Evolutionary conservation across 805 yeast genomes (phyloP), one percentile per base, ranked within the genome.

Genomic region (Suhomyces pyralidae): DNA sequence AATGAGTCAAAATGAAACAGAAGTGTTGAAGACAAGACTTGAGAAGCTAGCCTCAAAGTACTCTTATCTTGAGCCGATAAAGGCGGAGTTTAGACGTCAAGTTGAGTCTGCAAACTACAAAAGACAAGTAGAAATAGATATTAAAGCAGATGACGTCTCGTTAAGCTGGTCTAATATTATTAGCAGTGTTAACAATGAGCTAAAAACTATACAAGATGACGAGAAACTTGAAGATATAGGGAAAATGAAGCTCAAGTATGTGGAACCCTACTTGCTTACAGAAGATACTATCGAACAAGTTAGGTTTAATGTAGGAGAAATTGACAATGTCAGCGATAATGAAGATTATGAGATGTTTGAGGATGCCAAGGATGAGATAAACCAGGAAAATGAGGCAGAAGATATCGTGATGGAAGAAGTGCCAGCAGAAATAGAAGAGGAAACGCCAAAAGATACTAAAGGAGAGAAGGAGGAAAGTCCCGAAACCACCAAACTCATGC

Each of bases 231-330:
- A 71, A 44, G 67, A 64, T 6, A 47, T 61, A 9, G 46, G 81
- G 3, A 79, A 74, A 53, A 66, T 76, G 3, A 79, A 76, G 43
- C 60, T 76, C 5, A 80, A 70, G 57, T 63, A 71, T 30, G 63
- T 75, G 28, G 90, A 85, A 57, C 78, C 81, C 0, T 85, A 86
- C 57, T 58, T 70, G 12, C 71, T 81, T 26, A 70, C 81, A 0
- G 82, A 79, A 34, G 70, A 67, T 2, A 77, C 84, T 0, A 66
- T 84, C 2, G 85, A 81, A 40, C 63, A 66, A 8, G 63, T 85
- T 2, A 59, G 55, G 14, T 71, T 81, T 50, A 62, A 60, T 4
- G 48, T 70, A 24, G 19, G 36, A n/a, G 51, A 47, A n/a, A 40
- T 19, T 7, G 47, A 45, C 32, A 36, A 25, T 17, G n/a, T 10